Conservation (phyloP, 345 rosid species). For the Rhodamnia argentea region DNA sequence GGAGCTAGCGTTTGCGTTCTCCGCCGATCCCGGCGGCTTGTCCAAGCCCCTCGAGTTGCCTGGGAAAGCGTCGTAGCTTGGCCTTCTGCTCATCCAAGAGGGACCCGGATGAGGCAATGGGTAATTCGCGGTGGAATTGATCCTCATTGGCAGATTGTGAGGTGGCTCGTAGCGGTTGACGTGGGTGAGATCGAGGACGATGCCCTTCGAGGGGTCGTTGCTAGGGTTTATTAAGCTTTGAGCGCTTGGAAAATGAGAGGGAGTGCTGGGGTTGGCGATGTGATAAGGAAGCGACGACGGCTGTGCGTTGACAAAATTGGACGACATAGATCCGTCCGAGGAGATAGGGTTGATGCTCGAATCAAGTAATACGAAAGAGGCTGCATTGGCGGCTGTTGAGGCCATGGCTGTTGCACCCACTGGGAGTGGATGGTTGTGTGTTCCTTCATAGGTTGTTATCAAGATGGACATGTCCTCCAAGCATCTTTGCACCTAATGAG, state of each 20-base stretch:
- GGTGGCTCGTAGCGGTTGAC: not conserved
- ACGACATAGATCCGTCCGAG: not conserved
- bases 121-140: not conserved
- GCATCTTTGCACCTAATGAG: constrained; percentile 47
- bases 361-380: constrained; percentile 40
- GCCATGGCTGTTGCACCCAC: constrained; percentile 58
- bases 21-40: not conserved
- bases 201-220: constrained; percentile 28
- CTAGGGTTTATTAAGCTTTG: constrained; percentile 12
- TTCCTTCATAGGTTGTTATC: constrained; percentile 56
- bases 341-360: constrained; percentile 18
- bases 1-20: constrained; percentile 14
- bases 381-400: constrained; percentile 31
- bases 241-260: constrained; percentile 1
- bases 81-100: not conserved
- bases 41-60: not conserved
- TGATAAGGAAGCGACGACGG: constrained; percentile 4
- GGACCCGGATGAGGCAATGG: not conserved
- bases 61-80: not conserved
- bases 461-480: constrained; percentile 54
- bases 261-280: constrained; percentile 3
- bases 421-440: constrained; percentile 52
- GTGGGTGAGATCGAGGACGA: constrained; percentile 29
- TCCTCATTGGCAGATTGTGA: not conserved
- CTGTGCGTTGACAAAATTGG: not conserved